Percentiles rank a stretch among this genome's conserved stretches.
phyloP scores from a whole-genome alignment of 257 asterid genomes.

The Capsicum chinense region DNA sequence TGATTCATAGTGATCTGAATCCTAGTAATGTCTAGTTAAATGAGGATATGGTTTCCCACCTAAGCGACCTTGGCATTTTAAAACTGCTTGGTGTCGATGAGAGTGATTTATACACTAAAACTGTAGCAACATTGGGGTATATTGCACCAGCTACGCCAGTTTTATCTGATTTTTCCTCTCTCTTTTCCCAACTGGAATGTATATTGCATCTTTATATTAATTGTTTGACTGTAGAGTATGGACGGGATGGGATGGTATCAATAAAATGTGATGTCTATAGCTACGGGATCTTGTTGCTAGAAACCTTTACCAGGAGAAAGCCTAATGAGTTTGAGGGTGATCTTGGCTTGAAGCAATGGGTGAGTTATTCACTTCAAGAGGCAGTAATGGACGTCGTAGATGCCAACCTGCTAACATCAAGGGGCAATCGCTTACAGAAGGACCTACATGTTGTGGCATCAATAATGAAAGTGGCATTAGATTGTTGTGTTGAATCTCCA shows the following conservation, averaged over 20 bases:
- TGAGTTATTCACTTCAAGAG: too few relatives aligned
- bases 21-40: background rate
- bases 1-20: background rate
- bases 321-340: background rate
- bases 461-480: background rate
- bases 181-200: too few relatives aligned
- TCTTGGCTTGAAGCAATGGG: too few relatives aligned
- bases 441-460: background rate
- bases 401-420: background rate
- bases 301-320: background rate
- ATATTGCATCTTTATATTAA: too few relatives aligned
- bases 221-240: background rate
- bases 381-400: background rate
- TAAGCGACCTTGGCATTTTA: background rate
- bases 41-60: background rate
- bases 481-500: background rate
- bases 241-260: background rate
- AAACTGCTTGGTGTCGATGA: too few relatives aligned
- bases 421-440: background rate
- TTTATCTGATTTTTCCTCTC: too few relatives aligned
- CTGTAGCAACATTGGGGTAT: too few relatives aligned
- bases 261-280: background rate
- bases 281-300: background rate
- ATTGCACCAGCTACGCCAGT: too few relatives aligned
- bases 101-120: too few relatives aligned